These are phyloP conservation scores for Erodium trifolium DNA, from an alignment of 441 rosid genomes.

Conservation along the genomic window DNA sequence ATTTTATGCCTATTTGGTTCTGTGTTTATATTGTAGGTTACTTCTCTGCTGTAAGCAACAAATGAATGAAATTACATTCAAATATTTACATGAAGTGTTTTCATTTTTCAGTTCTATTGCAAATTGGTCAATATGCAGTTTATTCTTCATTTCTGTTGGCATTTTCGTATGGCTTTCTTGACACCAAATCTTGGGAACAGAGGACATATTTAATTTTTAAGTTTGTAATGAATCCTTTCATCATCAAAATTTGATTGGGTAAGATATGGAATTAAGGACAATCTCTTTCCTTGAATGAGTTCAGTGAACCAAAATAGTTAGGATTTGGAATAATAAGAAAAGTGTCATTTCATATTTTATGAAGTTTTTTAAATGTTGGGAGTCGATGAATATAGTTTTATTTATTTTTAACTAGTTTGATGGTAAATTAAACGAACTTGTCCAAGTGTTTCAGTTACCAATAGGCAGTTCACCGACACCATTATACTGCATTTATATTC, in stretches of 20 bases:
- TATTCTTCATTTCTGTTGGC: not conserved
- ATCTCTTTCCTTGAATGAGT: not conserved
- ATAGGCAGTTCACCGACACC: not conserved
- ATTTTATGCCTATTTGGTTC: not conserved
- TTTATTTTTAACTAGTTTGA: not conserved
- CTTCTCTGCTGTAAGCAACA: not conserved
- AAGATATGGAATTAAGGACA: not conserved
- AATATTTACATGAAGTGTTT: not conserved
- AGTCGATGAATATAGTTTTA: not conserved
- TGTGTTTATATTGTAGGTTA: conserved; percentile 4
- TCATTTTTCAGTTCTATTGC: conserved; percentile 2
- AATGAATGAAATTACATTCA: not conserved
- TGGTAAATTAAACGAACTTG: not conserved
- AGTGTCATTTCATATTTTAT: not conserved
- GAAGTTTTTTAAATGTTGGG: not conserved
- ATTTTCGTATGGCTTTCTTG: not conserved
- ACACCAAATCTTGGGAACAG: not conserved
- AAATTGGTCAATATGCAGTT: not conserved
- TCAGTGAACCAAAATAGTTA: not conserved
- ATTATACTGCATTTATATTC: not conserved
- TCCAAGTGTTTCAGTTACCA: not conserved
- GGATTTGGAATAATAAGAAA: not conserved
- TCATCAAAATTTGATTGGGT: not conserved
- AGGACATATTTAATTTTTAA: not conserved
- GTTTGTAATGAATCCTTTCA: not conserved